Base-by-base conservation (phyloP, 495 filamentous ascomycete species). In the Neurospora sp. region DNA sequence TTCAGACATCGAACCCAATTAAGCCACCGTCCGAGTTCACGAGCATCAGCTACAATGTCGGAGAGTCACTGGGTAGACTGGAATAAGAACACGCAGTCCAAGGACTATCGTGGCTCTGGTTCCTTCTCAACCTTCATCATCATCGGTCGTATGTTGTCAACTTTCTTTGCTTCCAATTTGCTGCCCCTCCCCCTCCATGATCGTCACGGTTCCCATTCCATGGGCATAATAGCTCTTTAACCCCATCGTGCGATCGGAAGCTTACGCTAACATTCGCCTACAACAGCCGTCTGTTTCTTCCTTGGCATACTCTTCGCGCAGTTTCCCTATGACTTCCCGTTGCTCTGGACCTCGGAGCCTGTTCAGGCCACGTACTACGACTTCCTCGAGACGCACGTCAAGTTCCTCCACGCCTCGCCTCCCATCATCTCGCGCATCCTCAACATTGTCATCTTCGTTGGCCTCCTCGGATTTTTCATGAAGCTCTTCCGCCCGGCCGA, bases 241-340 rank as follows among this genome's bases (percentile, higher is more conserved):
- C 35, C 69, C 27, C n/a, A 70, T 39, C 3, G 22, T 38, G 42
- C 35, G 53, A 35, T 61, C 12, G 27, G 78, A 71, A 75, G 35
- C 65, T 40, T 45, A 9, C 27, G 70, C 37, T 69, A 27, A 70
- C 61, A 39, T 70, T 68, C 53, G 61, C 59, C 8, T 70, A 12
- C 14, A 70, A 72, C 80, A 96, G 93, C 94, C 73, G 93, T 91
- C 39, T 94, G 90, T 79, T 99, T 99, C 89, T 96, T 97, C 89
- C 91, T 99, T 72, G 96, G 96, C 76, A 96, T 98, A 80, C 91
- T 99, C 83, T 99, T 98, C 90, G 93, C 94, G 80, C 88, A 90
- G 76, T 96, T 98, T 84, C 93, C 96, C 73, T 98, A 98, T 87
- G 96, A 99, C 88, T 97, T 94, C 86, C 93, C 94, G 69, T 91